Conservation (phyloP, 2,329 filamentous ascomycete species). For the Nemania sp. region DNA sequence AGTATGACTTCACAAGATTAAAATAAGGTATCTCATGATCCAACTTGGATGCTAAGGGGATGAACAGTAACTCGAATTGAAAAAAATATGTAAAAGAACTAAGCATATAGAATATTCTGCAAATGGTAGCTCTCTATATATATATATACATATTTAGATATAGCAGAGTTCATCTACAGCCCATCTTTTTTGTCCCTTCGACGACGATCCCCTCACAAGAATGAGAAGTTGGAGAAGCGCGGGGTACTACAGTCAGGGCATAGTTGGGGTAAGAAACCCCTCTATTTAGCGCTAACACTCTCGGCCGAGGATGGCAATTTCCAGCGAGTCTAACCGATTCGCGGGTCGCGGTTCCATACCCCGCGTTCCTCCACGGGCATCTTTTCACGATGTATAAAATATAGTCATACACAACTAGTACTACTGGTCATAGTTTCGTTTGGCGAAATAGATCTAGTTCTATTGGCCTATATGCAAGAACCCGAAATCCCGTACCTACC, state of each 20-base stretch:
- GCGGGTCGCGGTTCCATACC: conserved; percentile 19
- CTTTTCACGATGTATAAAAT: conserved; percentile 5
- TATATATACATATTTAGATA: not conserved
- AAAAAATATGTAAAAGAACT: no score
- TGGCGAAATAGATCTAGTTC: not conserved
- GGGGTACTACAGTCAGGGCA: conserved; percentile 27
- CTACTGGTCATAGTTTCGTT: not conserved
- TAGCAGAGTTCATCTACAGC: not conserved
- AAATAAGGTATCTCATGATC: no score
- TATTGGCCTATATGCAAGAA: conserved; percentile 1
- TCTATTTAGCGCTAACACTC: conserved; percentile 8
- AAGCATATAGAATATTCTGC: no score
- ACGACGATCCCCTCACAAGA: not conserved
- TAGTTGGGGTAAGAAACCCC: conserved; percentile 27
- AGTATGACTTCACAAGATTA: no score
- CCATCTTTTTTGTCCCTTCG: not conserved
- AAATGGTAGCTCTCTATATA: not conserved
- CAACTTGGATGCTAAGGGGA: no score
- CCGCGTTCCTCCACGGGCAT: conserved; percentile 19
- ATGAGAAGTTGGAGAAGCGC: conserved; percentile 21
- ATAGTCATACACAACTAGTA: not conserved
- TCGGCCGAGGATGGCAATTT: conserved; percentile 42
- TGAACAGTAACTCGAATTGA: no score
- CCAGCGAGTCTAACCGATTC: conserved; percentile 39
- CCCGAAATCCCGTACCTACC: conserved; percentile 1